Conservation (phyloP, 192 early-diverging fungal genomes). For the Coemansia sp. region DNA sequence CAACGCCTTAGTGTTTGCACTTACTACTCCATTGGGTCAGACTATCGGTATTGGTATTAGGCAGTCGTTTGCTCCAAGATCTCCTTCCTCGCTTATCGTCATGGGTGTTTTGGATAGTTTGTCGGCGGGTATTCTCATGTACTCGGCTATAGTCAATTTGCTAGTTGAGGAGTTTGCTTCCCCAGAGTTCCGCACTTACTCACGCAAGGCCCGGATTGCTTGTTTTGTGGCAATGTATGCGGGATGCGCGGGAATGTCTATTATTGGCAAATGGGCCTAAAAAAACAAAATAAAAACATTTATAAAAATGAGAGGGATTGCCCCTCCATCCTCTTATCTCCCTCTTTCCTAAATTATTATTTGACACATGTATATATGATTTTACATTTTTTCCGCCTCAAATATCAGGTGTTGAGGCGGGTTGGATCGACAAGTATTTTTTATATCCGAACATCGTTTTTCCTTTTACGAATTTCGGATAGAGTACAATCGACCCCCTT, state of each 20-base stretch:
- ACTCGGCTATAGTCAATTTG: conserved; percentile 75
- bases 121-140: conserved; percentile 82
- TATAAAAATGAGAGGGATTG: no score
- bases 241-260: conserved; percentile 77
- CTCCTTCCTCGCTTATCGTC: conserved; percentile 59
- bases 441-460: not conserved
- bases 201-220: conserved; percentile 32
- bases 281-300: conserved; percentile 32
- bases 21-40: conserved; percentile 84
- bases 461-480: no score
- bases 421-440: not conserved
- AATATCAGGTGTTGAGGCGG: not conserved
- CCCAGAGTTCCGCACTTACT: conserved; percentile 49
- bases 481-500: no score
- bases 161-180: conserved; percentile 72
- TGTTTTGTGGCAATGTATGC: conserved; percentile 68
- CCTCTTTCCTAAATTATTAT: no score
- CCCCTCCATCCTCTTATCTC: no score
- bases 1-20: conserved; percentile 64
- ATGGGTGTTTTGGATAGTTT: conserved; percentile 80
- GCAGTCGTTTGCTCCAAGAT: conserved; percentile 61
- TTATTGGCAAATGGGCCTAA: conserved; percentile 79
- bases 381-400: not conserved
- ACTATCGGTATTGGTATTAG: conserved; percentile 76
- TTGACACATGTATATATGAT: not conserved